phyloP scores from a whole-genome alignment of 192 early-diverging fungal species.

The Backusella morwellensis region DNA sequence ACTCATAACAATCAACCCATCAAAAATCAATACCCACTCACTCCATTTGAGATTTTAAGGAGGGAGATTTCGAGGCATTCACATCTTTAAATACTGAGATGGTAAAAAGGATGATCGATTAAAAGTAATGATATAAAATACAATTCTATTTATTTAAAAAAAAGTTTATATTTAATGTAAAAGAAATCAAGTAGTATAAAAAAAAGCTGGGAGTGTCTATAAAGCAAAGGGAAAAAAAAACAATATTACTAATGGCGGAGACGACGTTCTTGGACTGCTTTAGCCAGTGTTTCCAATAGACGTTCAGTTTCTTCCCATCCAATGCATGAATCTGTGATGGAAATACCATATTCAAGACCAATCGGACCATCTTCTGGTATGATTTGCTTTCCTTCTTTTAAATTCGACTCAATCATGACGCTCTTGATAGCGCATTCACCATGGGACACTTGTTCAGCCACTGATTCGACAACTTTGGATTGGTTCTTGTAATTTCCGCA shows the following conservation, averaged over 20 bases:
- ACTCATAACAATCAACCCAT: no score
- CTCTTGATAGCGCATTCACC: conserved; percentile 69
- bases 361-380: conserved; percentile 63
- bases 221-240: not conserved
- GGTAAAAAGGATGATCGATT: not conserved
- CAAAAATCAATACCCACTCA: no score
- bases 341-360: conserved; percentile 81
- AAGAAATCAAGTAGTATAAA: not conserved
- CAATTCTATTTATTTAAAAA: not conserved
- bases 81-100: no score
- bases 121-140: not conserved
- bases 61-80: no score
- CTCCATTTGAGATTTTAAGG: no score
- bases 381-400: conserved; percentile 84
- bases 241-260: not conserved
- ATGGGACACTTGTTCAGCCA: conserved; percentile 73
- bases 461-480: conserved; percentile 62
- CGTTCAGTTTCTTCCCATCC: conserved; percentile 78
- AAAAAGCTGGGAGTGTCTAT: not conserved
- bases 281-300: conserved; percentile 73
- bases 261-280: conserved; percentile 68
- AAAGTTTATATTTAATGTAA: not conserved
- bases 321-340: conserved; percentile 94
- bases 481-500: conserved; percentile 88
- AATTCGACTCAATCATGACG: conserved; percentile 94